Evolutionary conservation across 331 rosid species (phyloP), one percentile per base, ranked within the genome.

Genomic region (Quercus phellos): DNA sequence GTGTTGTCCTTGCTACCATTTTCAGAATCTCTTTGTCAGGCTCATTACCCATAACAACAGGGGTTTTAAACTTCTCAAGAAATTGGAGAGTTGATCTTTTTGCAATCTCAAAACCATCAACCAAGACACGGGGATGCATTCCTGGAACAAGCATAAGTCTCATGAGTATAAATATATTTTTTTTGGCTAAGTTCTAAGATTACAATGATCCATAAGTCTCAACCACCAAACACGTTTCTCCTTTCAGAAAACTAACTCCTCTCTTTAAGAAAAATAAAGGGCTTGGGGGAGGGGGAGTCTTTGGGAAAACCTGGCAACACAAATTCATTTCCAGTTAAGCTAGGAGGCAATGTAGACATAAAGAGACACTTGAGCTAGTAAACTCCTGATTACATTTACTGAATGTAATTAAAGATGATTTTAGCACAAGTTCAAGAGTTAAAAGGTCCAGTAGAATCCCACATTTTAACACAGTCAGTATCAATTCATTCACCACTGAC

Each of bases 41-140:
- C 75, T 91, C 97, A 74, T 84, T 79, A 46, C 98, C 99, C 84
- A 95, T 88, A 79, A 91, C 96, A 22, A 93, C 95, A 55, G 90
- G 90, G 34, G 92, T 95, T 89, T 89, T 95, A 78, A 95, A 95
- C 74, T 87, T 88, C 69, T 95, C 99, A 42, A 95, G 90, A 81
- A 92, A 95, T 42, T 92, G 94, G 58, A 92, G 94, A 3, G 98
- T 95, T 53, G 98, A 96, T 77, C 79, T 81, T 72, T 95, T 95
- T 51, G 99, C 99, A 81, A 95, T 95, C 88, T 95, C 99, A 81
- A 95, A 93, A 51, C 99, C 98, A 87, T 92, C 99, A 73, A 92
- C 98, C 81, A 95, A 76, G 13, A 95, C 92, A 22, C 99, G 98
- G 26, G 98, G 98, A 90, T 95, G 99, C 98, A 93, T 95, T 55